Base-by-base conservation (phyloP, 2,329 filamentous ascomycete genomes). In the Dactylellina parvicollis region DNA sequence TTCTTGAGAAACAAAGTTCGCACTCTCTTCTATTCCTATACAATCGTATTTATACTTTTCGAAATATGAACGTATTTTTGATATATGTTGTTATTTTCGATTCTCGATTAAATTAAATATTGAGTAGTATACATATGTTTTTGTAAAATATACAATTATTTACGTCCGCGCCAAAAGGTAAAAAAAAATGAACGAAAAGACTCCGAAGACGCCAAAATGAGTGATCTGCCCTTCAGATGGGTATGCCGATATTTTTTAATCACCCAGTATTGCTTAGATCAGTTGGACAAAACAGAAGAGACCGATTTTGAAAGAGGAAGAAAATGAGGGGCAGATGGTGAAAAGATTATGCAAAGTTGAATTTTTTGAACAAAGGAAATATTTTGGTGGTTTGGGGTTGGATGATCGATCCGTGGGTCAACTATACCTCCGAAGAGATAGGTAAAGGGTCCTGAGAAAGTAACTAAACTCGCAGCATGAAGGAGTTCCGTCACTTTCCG, bases 351-450 rank as follows among this genome's bases (percentile, higher is more conserved):
- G 46, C 10, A 52, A 18, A 32, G 7, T 34, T 1, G n/a, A 16
- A 38, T 26, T 38, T 18, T 20, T 54, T 47, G 14, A 47, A 57
- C 57, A 62, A 64, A 62, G 57, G 59, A 54, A 65, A 72, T 50
- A 36, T 50, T 20, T 30, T 47, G 4, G 2, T 14, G 26, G 7
- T 34, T 26, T 20, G 3, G 16, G 4, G 3, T 38, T 67, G 67
- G 67, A 72, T 72, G 67, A 72, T 64, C 59, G 18, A 72, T 72
- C 67, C 67, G 59, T 72, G 49, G 20, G 40, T 14, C 10, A 8
- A 16, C 4, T 38, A 10, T 24, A 50, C 26, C n/a, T 44, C 8
- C 16, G 20, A 24, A 22, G 9, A 44, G 20, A 20, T 49, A 24
- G 26, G 10, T 47, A 49, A 40, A 38, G 47, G 12, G 16, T 30